phyloP scores from a whole-genome alignment of 768 basidiomycete genomes.

The Leccinellum luteum region DNA sequence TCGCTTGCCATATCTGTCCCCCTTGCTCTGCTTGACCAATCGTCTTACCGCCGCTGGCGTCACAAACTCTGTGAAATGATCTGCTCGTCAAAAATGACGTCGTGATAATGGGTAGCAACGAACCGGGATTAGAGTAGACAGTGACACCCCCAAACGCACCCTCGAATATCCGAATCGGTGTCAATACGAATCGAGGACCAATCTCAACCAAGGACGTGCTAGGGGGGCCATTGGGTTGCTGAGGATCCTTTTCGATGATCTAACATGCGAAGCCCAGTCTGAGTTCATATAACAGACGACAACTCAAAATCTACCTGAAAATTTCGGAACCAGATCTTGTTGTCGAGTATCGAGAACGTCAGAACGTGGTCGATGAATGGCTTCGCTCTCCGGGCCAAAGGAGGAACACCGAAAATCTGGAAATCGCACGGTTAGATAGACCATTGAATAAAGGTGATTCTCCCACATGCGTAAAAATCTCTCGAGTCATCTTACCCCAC shows the following conservation, averaged over 20 bases:
- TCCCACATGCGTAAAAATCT: constrained; percentile 89
- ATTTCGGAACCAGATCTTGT: constrained; percentile 99
- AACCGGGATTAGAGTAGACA: constrained; percentile 93
- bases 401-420: constrained; percentile 94
- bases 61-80: constrained; percentile 69
- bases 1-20: constrained; percentile 76
- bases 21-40: constrained; percentile 64
- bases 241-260: constrained; percentile 93
- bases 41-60: constrained; percentile 82
- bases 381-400: constrained; percentile 86
- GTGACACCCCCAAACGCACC: constrained; percentile 95
- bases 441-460: not conserved
- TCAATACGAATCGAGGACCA: constrained; percentile 94
- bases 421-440: constrained; percentile 2
- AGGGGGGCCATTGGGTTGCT: constrained; percentile 81
- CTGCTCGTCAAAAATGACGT: not conserved
- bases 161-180: constrained; percentile 97
- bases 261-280: constrained; percentile 30
- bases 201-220: constrained; percentile 93
- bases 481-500: constrained; percentile 85
- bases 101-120: constrained; percentile 20
- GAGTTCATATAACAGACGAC: not conserved
- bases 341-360: constrained; percentile 92
- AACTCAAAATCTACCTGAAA: constrained; percentile 68
- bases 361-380: constrained; percentile 98